phyloP scores from a whole-genome alignment of 305 asterid species.

The Rubia occidens region DNA sequence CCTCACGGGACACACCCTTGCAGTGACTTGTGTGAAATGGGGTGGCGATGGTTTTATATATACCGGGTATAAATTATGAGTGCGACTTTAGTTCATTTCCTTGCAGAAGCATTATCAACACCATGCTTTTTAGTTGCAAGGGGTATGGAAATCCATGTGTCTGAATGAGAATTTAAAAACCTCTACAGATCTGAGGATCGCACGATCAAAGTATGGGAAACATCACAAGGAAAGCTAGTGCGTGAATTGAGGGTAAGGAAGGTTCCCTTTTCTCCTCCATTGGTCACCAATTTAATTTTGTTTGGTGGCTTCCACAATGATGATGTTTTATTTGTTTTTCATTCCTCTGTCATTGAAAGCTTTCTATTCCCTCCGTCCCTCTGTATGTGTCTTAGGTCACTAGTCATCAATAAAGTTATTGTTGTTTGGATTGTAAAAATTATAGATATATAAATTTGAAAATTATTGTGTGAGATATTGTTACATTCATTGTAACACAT shows the following conservation, averaged over 20 bases:
- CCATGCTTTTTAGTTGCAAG: not conserved
- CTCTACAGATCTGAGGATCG: conserved; percentile 83
- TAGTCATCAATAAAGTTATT: too few relatives aligned
- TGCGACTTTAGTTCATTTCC: conserved; percentile 9
- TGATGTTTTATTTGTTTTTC: not conserved
- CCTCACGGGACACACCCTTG: conserved; percentile 86
- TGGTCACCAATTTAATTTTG: not conserved
- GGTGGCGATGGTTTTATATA: conserved; percentile 94
- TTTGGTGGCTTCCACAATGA: not conserved
- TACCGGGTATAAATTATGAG: conserved; percentile 57
- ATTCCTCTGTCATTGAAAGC: not conserved
- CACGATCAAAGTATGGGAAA: conserved; percentile 92
- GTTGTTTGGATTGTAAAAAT: too few relatives aligned
- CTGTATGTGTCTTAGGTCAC: too few relatives aligned
- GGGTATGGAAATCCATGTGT: not conserved
- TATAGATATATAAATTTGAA: too few relatives aligned
- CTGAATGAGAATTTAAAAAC: not conserved
- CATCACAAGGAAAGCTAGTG: conserved; percentile 78
- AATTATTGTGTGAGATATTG: too few relatives aligned
- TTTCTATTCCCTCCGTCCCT: not conserved
- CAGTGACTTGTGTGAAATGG: conserved; percentile 97
- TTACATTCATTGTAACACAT: too few relatives aligned
- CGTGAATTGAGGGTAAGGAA: conserved; percentile 71
- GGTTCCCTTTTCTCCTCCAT: not conserved
- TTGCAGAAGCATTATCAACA: not conserved